These are phyloP conservation scores for Gossypium bickii DNA, from an alignment of 345 rosid genomes.

Conservation along the genomic window DNA sequence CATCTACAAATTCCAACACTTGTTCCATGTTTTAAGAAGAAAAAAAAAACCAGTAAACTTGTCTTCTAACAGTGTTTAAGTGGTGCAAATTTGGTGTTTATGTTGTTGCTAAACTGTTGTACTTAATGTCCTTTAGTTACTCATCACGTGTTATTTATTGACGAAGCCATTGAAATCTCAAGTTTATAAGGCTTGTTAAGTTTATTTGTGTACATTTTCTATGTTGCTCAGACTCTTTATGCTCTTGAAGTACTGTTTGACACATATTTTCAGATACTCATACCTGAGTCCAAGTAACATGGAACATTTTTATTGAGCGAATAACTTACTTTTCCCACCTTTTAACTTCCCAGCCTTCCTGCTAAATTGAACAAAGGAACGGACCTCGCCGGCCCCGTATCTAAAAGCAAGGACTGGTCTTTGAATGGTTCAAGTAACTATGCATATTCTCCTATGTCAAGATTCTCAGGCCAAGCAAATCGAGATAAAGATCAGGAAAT, in stretches of 20 bases:
- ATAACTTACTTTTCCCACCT: constrained; percentile 9
- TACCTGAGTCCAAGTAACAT: background rate
- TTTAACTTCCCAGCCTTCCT: constrained; percentile 53
- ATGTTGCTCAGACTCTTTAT: too few relatives aligned
- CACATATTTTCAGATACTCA: background rate
- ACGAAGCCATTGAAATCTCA: background rate
- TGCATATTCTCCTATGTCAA: constrained; percentile 42
- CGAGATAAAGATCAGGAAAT: constrained; percentile 23
- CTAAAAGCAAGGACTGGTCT: constrained; percentile 39
- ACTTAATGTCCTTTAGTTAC: background rate
- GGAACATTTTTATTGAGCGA: background rate
- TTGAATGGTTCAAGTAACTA: constrained; percentile 25
- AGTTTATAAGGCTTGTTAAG: background rate
- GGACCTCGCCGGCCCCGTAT: constrained; percentile 37
- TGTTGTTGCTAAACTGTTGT: background rate
- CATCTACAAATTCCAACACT: background rate
- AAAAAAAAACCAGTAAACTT: background rate
- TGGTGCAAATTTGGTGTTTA: background rate
- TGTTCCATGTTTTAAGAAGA: background rate
- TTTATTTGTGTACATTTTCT: background rate
- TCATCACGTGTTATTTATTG: background rate
- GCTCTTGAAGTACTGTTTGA: too few relatives aligned
- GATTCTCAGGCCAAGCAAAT: constrained; percentile 37
- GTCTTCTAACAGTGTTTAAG: background rate
- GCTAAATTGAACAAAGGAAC: constrained; percentile 42